Evolutionary conservation across 139 green algal species (phyloP).

Genomic region (Chlorella sp.): DNA sequence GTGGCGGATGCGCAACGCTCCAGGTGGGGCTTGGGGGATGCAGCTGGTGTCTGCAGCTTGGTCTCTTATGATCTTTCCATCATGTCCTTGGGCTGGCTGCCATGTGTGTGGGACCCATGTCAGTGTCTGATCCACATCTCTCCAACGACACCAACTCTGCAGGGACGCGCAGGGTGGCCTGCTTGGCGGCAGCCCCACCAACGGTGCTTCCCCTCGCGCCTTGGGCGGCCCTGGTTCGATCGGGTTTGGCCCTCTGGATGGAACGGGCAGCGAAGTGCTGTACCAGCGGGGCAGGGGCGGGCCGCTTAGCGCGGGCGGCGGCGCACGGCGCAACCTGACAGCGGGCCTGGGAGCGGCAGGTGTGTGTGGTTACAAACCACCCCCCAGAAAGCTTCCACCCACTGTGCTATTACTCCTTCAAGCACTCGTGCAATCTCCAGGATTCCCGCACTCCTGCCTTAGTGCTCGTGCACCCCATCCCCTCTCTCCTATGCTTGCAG

Average conservation of each 20-base stretch:
- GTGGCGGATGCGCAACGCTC: background rate
- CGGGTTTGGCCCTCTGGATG: background rate
- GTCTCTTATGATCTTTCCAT: no score
- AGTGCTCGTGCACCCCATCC: no score
- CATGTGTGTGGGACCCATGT: no score
- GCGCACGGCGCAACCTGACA: conserved; percentile 24
- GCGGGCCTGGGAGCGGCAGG: conserved; percentile 11
- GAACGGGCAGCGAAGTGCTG: background rate
- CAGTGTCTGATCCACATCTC: no score
- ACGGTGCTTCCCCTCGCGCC: background rate
- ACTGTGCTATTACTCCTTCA: no score
- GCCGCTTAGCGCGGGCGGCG: background rate
- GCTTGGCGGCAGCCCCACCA: background rate
- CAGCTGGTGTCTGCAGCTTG: no score
- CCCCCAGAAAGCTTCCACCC: no score
- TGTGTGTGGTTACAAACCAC: background rate
- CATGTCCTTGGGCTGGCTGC: no score
- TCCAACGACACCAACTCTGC: background rate
- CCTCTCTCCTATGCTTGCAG: no score
- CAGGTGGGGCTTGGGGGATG: no score
- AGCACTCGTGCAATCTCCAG: no score
- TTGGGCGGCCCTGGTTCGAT: background rate
- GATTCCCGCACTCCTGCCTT: no score
- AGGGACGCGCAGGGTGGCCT: background rate
- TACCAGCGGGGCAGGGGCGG: background rate